Percentiles rank a stretch among this genome's conserved stretches.
Evolutionary conservation across 2,329 filamentous ascomycete species (phyloP).

Genomic region (Pseudocercospora fijiensis): DNA sequence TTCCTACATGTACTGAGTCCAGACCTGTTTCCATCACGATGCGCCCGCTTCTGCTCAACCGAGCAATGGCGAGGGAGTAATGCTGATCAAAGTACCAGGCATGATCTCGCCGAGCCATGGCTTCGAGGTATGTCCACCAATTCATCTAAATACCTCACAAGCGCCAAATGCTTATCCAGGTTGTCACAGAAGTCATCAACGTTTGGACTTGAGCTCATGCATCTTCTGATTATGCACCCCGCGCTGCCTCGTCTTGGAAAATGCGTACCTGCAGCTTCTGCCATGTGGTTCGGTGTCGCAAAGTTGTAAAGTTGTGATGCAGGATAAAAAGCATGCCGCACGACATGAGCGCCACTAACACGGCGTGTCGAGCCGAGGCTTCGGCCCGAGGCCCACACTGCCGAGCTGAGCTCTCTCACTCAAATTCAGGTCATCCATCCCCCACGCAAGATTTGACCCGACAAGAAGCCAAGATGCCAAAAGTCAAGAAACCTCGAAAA

Average conservation of each 20-base stretch:
- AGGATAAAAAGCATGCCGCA: background rate
- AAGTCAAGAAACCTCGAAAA: background rate
- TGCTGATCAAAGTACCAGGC: background rate
- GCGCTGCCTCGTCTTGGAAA: background rate
- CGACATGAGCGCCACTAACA: background rate
- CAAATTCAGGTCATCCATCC: background rate
- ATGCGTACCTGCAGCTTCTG: background rate
- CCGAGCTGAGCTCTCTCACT: background rate
- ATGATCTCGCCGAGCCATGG: background rate
- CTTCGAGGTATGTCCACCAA: background rate
- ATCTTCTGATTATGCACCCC: background rate
- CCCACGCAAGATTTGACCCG: background rate
- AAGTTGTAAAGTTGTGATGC: background rate
- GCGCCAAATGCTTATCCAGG: too few species aligned
- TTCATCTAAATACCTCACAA: background rate
- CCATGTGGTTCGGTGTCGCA: background rate
- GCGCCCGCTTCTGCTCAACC: too few species aligned
- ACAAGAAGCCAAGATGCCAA: background rate
- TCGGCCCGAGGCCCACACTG: background rate
- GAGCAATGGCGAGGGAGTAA: too few species aligned
- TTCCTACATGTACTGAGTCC: too few species aligned
- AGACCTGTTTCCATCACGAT: too few species aligned
- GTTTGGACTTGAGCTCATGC: background rate
- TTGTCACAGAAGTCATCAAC: background rate
- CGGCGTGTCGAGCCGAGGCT: background rate